Conservation (phyloP, 768 basidiomycete species). For the Mycena haematopus region DNA sequence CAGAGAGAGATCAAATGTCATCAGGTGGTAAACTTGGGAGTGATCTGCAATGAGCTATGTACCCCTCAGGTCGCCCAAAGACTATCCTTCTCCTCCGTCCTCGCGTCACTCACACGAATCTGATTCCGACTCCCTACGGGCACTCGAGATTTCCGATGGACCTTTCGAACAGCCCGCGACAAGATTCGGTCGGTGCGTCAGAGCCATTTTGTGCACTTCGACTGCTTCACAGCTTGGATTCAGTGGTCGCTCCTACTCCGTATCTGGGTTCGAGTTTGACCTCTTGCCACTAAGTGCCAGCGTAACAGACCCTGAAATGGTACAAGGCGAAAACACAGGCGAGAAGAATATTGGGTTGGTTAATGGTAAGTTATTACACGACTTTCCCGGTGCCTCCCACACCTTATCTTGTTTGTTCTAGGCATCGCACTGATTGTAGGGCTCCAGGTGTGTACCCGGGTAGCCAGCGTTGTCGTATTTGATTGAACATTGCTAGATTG, state of each 20-base stretch:
- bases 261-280: conserved; percentile 82
- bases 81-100: conserved; percentile 44
- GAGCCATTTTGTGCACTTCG: not conserved
- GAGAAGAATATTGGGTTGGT: conserved; percentile 81
- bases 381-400: not conserved
- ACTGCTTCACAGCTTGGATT: not conserved
- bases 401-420: conserved; percentile 34
- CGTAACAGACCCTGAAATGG: conserved; percentile 69
- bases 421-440: conserved; percentile 90
- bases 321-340: conserved; percentile 47
- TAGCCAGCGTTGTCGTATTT: not conserved
- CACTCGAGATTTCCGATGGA: conserved; percentile 78
- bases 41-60: conserved; percentile 53
- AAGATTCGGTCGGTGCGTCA: conserved; percentile 43
- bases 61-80: conserved; percentile 50
- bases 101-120: conserved; percentile 64
- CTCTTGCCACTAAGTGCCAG: conserved; percentile 80
- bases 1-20: too few relatives aligned
- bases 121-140: conserved; percentile 69
- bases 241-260: conserved; percentile 67
- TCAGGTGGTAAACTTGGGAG: too few relatives aligned
- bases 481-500: conserved; percentile 57
- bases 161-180: conserved; percentile 43
- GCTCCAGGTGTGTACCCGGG: conserved; percentile 60
- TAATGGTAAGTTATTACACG: conserved; percentile 61